Percentiles rank a stretch among this genome's conserved stretches.
phyloP scores from a whole-genome alignment of 2,329 filamentous ascomycete species.

The Calonectria pseudoturangicola region DNA sequence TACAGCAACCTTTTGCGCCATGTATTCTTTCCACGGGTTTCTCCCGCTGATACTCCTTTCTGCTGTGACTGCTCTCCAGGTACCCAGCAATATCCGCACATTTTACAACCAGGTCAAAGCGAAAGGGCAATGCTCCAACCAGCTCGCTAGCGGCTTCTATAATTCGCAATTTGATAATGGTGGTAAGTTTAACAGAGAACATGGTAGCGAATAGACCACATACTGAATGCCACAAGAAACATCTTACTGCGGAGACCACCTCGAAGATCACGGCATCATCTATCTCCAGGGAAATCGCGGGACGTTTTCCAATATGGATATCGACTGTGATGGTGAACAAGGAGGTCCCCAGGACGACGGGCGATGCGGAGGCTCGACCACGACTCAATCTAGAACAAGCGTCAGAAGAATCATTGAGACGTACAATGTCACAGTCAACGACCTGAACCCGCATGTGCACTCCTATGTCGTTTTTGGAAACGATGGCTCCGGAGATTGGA shows the following conservation, averaged over 20 bases:
- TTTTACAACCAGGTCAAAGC: conserved; percentile 42
- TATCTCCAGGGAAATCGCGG: conserved; percentile 65
- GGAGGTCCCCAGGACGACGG: conserved; percentile 61
- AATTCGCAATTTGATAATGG: conserved; percentile 40
- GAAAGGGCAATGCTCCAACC: conserved; percentile 37
- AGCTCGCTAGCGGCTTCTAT: conserved; percentile 40
- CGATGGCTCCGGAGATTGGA: conserved; percentile 58
- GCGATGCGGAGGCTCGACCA: conserved; percentile 46
- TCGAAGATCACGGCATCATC: conserved; percentile 61
- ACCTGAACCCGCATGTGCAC: conserved; percentile 71
- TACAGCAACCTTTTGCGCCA: conserved; percentile 8
- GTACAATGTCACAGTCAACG: conserved; percentile 62
- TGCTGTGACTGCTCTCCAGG: conserved; percentile 26
- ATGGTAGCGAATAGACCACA: not conserved
- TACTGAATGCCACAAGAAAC: conserved; percentile 9
- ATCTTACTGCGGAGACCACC: conserved; percentile 65
- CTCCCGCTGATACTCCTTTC: conserved; percentile 31
- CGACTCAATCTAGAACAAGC: conserved; percentile 58
- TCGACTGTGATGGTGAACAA: conserved; percentile 74
- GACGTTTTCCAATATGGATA: conserved; percentile 72
- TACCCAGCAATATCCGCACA: conserved; percentile 35
- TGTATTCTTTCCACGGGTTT: conserved; percentile 21
- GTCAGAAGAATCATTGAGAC: conserved; percentile 62
- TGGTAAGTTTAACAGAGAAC: conserved; percentile 14
- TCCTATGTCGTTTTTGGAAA: conserved; percentile 75